Evolutionary conservation across 148 eudicot species (phyloP).

Genomic region (Camellia japonica): DNA sequence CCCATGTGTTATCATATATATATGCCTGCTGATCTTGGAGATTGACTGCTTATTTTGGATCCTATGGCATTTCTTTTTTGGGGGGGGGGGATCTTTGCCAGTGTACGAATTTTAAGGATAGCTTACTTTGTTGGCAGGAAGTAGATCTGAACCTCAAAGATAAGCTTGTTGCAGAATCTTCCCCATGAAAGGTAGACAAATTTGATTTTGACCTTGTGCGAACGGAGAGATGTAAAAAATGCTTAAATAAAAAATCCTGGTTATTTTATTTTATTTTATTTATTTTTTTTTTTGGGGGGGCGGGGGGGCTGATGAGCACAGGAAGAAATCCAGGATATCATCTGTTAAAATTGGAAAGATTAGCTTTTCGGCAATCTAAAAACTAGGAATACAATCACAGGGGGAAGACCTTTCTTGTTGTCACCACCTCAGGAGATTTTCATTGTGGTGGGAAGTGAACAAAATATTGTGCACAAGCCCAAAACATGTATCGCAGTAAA

Average conservation of each 20-base stretch:
- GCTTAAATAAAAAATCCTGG: not conserved
- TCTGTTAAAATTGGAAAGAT: not conserved
- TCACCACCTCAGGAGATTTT: not conserved
- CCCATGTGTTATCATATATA: too few relatives aligned
- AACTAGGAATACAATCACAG: not conserved
- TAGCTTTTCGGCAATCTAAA: not conserved
- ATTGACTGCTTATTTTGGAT: not conserved
- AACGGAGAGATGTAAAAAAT: not conserved
- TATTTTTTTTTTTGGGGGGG: too few relatives aligned
- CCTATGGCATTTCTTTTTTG: not conserved
- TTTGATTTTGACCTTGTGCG: not conserved
- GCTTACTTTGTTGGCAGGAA: conserved; percentile 14
- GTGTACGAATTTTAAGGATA: not conserved
- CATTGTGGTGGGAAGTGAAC: not conserved
- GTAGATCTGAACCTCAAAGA: conserved; percentile 22
- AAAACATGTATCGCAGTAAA: not conserved
- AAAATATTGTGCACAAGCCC: not conserved
- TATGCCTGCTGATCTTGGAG: not conserved
- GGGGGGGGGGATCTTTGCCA: not conserved
- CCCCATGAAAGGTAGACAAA: not conserved
- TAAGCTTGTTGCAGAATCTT: not conserved
- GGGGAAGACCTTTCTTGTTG: not conserved
- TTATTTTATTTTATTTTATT: too few relatives aligned
- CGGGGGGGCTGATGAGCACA: too few relatives aligned
- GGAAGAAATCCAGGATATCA: not conserved